Evolutionary conservation across 495 filamentous ascomycete genomes (phyloP).

Genomic region (Sporormia fimetaria): DNA sequence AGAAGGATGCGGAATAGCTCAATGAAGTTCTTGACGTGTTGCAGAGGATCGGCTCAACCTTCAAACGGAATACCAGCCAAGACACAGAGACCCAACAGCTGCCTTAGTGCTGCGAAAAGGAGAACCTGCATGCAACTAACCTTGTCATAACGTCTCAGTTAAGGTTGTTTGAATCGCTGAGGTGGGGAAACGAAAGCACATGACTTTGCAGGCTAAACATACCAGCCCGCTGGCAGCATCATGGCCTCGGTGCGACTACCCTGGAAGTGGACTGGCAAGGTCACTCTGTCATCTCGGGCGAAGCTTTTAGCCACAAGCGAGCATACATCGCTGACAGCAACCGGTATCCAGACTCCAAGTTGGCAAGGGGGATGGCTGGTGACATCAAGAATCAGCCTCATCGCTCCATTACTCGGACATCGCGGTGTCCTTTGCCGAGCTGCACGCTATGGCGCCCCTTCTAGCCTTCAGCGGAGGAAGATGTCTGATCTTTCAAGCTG

Average conservation of each 20-base stretch:
- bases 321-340: conserved; percentile 2
- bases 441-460: too few species aligned
- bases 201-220: conserved; percentile 10
- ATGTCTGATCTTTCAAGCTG: conserved; percentile 17
- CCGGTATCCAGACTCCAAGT: neutral
- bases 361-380: too few species aligned
- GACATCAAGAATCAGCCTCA: conserved; percentile 1
- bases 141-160: too few species aligned
- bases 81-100: too few species aligned
- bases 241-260: neutral
- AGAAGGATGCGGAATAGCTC: neutral
- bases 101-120: too few species aligned
- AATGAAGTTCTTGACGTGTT: neutral
- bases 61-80: too few species aligned
- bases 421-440: too few species aligned
- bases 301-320: conserved; percentile 9
- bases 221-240: conserved; percentile 4
- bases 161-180: too few species aligned
- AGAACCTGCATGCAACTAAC: too few species aligned
- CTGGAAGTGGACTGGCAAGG: conserved; percentile 6
- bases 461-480: conserved; percentile 6
- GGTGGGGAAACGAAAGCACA: too few species aligned
- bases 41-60: neutral
- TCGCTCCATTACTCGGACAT: too few species aligned
- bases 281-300: too few species aligned